Evolutionary conservation across 2,329 filamentous ascomycete genomes (phyloP), one percentile per base, ranked within the genome.

Genomic region (Aspergillus amoenus): DNA sequence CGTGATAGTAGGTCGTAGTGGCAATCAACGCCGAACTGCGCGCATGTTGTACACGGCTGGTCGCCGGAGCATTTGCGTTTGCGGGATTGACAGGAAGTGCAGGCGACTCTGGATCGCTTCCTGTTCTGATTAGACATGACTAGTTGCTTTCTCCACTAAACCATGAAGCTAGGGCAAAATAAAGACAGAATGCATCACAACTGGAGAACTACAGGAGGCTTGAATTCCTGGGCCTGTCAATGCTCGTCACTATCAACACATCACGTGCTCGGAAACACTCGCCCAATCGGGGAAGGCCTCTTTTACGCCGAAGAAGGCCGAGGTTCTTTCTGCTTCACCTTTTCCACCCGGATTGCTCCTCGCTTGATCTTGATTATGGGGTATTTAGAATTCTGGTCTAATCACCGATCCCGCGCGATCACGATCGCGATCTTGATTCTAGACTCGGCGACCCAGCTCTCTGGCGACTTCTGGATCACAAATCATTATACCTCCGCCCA

Each of bases 21-120:
- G 64, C 82, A 84, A 15, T 81, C 78, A 55, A 82, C 82, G 40
- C 82, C 82, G 58, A 81, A 82, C 32, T 81, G 77, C 0, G 76
- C 70, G 65, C 83, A 85, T 34, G 80, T 81, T 47, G 74, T 75
- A 64, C 83, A 85, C 0, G 83, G 83, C 41, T 77, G 71, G 5
- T 71, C 72, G 12, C 82, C 82, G 59, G 84, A 80, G 61, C 83
- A 85, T 69, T 82, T 81, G 45, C 83, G 76, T 67, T 85, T 85
- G 48, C 82, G 78, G 12, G 82, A 76, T 37, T 83, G 76, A 56
- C 83, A 85, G 17, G 80, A 78, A 56, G 79, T 72, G 62, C 80
- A 82, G 21, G 79, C 80, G 8, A 78, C 58, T 40, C 74, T 76
- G 22, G 79, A 77, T 1, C 80, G 76, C 62, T 71, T 73, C 52